Evolutionary conservation across 176 grass and related monocot species (phyloP), one percentile per base, ranked within the genome.

Genomic region (Musa troglodytarum): DNA sequence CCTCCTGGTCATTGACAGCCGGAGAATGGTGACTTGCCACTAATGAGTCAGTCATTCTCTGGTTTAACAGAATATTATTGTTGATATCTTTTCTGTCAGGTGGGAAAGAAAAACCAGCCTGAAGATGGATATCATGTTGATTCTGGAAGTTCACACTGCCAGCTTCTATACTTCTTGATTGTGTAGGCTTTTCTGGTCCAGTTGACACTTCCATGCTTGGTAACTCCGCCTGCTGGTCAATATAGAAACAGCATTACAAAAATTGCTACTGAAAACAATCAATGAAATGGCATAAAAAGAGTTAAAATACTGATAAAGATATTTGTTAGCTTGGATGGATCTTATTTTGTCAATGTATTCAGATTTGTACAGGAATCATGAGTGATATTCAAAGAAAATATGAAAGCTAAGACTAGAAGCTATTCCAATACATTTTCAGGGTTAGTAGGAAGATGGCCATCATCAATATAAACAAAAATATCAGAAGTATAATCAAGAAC

Each of bases 21-120:
- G 77, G 82, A 49, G 87, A 84, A 24, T 87, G 79, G 53, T 82
- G 85, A 69, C 74, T 82, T 81, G 56, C 66, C 13, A 91, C 79
- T 54, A 82, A 82, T 34, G 80, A 91, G 26, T 87, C 77, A 16
- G 82, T 85, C 49, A 53, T 77, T 29, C 74, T 82, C 17, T 52
- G 73, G 68, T 80, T 77, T 70, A 29, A 68, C 51, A 21, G 65
- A 25, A 65, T 71, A 80, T 82, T 82, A 54, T 74, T 77, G 63
- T 23, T 77, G 53, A 52, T 75, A 70, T 82, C 80, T 65, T 77
- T 90, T 57, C 58, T 53, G 28, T 57, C 73, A 43, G 70, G 54
- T 66, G 65, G 72, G 75, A 75, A 75, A 52, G 77, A 74, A 86
- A 91, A 91, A 78, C 74, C 90, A 77, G 86, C 79, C 68, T 85